phyloP scores from a whole-genome alignment of 345 rosid genomes.

The Punica granatum region DNA sequence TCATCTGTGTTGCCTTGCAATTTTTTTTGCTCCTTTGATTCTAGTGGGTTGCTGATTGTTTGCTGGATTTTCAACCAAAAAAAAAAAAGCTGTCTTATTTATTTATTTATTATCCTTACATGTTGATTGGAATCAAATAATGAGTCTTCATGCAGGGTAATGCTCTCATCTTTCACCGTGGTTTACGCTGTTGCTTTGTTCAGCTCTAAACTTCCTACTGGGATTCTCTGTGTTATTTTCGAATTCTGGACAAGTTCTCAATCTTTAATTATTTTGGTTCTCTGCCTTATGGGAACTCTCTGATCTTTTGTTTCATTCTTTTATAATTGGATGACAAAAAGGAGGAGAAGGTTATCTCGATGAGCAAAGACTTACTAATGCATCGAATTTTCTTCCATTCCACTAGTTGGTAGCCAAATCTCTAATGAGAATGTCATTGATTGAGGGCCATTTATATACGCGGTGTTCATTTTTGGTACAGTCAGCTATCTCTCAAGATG shows the following conservation, averaged over 20 bases:
- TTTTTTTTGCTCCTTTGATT: not conserved
- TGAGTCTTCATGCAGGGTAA: not conserved
- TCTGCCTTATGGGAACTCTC: too few species aligned
- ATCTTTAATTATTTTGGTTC: not conserved
- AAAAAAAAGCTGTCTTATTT: not conserved
- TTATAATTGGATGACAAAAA: not conserved
- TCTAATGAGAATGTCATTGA: not conserved
- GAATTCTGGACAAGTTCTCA: not conserved
- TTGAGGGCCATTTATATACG: not conserved
- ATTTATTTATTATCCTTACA: not conserved
- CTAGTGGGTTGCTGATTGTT: not conserved
- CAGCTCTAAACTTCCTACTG: not conserved
- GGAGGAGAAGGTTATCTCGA: not conserved
- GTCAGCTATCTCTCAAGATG: not conserved
- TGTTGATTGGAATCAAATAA: not conserved
- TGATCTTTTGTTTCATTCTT: too few species aligned
- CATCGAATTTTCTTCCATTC: not conserved
- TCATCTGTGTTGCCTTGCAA: not conserved
- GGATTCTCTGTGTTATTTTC: not conserved
- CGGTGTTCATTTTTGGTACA: not conserved
- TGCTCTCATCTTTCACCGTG: not conserved
- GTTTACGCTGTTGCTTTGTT: not conserved
- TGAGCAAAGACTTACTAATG: not conserved
- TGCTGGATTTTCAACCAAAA: not conserved
- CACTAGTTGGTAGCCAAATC: not conserved